phyloP scores from a whole-genome alignment of 2,329 filamentous ascomycete species.

The Alternaria sp. region DNA sequence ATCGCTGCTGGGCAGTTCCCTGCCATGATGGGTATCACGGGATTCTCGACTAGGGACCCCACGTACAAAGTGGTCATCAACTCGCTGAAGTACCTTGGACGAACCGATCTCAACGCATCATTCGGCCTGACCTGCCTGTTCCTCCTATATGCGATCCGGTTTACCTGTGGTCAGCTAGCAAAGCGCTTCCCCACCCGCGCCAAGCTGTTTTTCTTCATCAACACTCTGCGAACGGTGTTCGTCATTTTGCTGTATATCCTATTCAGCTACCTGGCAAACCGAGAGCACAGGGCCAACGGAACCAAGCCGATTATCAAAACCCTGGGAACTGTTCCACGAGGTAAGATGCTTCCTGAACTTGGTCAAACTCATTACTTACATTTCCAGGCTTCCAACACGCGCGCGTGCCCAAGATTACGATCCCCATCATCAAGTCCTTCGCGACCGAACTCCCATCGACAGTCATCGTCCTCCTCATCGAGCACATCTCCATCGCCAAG shows the following conservation, averaged over 20 bases:
- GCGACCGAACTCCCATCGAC: conserved; percentile 77
- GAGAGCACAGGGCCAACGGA: conserved; percentile 50
- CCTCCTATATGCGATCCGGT: conserved; percentile 75
- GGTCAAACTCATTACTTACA: conserved; percentile 2
- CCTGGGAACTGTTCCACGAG: conserved; percentile 77
- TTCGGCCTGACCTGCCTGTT: conserved; percentile 83
- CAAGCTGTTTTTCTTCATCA: conserved; percentile 86
- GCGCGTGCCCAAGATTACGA: conserved; percentile 72
- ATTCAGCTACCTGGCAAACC: conserved; percentile 86
- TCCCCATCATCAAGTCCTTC: conserved; percentile 70
- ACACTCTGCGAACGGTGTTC: conserved; percentile 87
- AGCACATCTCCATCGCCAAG: conserved; percentile 97
- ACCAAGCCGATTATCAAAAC: conserved; percentile 72
- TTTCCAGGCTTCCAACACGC: conserved; percentile 72
- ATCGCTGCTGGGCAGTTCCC: conserved; percentile 87
- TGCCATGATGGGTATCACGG: conserved; percentile 77
- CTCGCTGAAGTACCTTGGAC: conserved; percentile 71
- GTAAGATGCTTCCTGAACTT: conserved; percentile 42
- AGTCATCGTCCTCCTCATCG: conserved; percentile 91
- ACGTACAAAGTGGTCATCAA: conserved; percentile 89
- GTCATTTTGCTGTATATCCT: conserved; percentile 91
- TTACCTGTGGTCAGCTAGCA: conserved; percentile 66
- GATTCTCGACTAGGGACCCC: conserved; percentile 74
- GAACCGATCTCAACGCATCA: conserved; percentile 74
- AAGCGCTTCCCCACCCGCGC: conserved; percentile 71